Evolutionary conservation across 768 basidiomycete species (phyloP).

Genomic region (Tricholoma flavovirens): DNA sequence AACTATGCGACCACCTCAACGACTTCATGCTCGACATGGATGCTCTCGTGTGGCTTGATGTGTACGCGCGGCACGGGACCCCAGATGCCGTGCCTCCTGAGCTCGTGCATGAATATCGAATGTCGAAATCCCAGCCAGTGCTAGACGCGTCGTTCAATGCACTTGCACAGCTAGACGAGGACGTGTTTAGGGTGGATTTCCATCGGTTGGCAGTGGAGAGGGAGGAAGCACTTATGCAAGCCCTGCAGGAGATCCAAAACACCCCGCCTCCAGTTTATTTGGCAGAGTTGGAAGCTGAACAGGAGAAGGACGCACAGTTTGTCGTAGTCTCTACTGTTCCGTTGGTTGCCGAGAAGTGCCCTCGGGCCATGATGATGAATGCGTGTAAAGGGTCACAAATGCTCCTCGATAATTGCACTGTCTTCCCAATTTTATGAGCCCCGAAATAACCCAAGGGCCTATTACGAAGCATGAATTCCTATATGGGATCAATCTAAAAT

Average conservation of each 20-base stretch:
- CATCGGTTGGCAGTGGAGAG: background rate
- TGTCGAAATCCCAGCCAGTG: background rate
- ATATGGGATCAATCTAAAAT: background rate
- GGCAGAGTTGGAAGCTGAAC: background rate
- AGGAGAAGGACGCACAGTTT: background rate
- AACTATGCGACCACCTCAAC: conserved; percentile 5
- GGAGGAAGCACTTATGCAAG: background rate
- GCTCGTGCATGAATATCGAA: conserved; percentile 1
- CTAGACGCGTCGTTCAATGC: background rate
- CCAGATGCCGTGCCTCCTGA: background rate
- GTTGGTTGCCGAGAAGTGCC: background rate
- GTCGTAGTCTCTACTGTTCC: background rate
- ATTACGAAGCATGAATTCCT: too few species aligned
- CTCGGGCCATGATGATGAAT: background rate
- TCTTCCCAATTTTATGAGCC: background rate
- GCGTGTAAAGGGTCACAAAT: background rate
- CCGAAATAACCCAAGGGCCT: too few species aligned
- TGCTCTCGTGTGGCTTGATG: conserved; percentile 7
- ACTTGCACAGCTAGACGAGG: background rate
- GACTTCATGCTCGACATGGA: conserved; percentile 6
- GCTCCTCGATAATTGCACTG: background rate
- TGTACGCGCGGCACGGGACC: conserved; percentile 1
- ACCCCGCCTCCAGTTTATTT: background rate
- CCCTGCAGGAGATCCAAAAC: background rate
- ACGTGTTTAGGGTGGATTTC: conserved; percentile 1